Evolutionary conservation across 2,329 filamentous ascomycete species (phyloP), one percentile per base, ranked within the genome.

Genomic region (Aureobasidium vineae): DNA sequence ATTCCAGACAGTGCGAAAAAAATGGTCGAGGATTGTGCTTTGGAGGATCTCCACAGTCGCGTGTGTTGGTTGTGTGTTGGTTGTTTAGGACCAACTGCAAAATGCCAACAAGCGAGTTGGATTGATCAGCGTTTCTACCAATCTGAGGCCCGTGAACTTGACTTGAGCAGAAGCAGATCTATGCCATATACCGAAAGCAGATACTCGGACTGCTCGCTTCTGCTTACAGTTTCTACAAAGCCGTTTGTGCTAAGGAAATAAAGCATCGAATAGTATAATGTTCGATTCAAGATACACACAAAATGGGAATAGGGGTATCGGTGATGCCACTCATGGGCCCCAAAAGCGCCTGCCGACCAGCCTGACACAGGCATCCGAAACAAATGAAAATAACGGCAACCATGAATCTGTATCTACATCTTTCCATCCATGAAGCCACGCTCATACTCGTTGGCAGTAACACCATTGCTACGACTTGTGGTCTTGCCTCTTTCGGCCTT

Each of bases 381-480:
- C 61, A 64, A 64, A 64, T 13, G 61, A 64, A 63, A 64, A 53
- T 31, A 54, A 16, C 54, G 26, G 49, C 49, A 49, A 45, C 49
- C 41, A 33, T 36, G 40, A 53, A 33, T 19, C 26, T 28, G 11
- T 31, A 21, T 63, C 21, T 49, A 63, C 40, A 67, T 43, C 47
- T 49, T 63, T 16, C 59, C 66, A 8, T 45, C 60, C n/a, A 45
- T 41, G 19, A 67, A 67, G 15, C 41, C 60, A 23, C 59, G 70
- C 69, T 77, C 75, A 67, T 76, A 77, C 31, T 72, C 71, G 13
- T 68, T 69, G 16, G 74, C 75, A 28, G 68, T 68, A 36, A 71
- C 67, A 10, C 70, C 70, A 19, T 49, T 76, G 52, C 67, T 70
- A 19, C 73, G 75, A 67, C 71, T 69, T 28, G 68, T 67, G 50